Evolutionary conservation across 495 filamentous ascomycete species (phyloP).

Genomic region (Neurospora sp.): DNA sequence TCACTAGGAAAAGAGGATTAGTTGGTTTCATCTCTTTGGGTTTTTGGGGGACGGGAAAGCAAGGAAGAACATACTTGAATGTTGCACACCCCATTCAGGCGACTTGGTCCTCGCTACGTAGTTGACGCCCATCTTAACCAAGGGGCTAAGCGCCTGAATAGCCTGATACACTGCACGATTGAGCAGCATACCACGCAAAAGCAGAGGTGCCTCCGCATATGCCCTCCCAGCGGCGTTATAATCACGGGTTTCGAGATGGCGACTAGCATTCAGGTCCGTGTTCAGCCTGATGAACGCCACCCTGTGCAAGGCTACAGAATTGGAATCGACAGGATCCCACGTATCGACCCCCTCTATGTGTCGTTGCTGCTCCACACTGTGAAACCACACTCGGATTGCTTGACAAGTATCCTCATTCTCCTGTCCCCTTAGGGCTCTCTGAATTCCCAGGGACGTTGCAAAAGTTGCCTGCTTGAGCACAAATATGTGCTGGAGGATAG

Average conservation of each 20-base stretch:
- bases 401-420: slow-evolving; percentile 49
- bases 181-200: slow-evolving; percentile 46
- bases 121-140: slow-evolving; percentile 58
- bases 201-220: slow-evolving; percentile 46
- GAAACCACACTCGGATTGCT: slow-evolving; percentile 52
- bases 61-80: slow-evolving; percentile 38
- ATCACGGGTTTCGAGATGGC: slow-evolving; percentile 53
- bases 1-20: slow-evolving; percentile 28
- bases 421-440: slow-evolving; percentile 38
- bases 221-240: slow-evolving; percentile 48
- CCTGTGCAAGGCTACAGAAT: slow-evolving; percentile 53
- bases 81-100: slow-evolving; percentile 61
- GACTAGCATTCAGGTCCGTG: slow-evolving; percentile 52
- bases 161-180: slow-evolving; percentile 55
- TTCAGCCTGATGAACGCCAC: slow-evolving; percentile 60
- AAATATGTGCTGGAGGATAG: slow-evolving; percentile 60
- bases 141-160: slow-evolving; percentile 56
- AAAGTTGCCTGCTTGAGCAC: slow-evolving; percentile 50
- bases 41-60: neutral
- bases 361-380: slow-evolving; percentile 48
- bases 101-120: slow-evolving; percentile 62
- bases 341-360: slow-evolving; percentile 30
- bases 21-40: neutral
- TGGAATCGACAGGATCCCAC: slow-evolving; percentile 51
- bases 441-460: slow-evolving; percentile 33